Evolutionary conservation across 2,329 filamentous ascomycete species (phyloP).

Genomic region (Metarhizium brunneum): DNA sequence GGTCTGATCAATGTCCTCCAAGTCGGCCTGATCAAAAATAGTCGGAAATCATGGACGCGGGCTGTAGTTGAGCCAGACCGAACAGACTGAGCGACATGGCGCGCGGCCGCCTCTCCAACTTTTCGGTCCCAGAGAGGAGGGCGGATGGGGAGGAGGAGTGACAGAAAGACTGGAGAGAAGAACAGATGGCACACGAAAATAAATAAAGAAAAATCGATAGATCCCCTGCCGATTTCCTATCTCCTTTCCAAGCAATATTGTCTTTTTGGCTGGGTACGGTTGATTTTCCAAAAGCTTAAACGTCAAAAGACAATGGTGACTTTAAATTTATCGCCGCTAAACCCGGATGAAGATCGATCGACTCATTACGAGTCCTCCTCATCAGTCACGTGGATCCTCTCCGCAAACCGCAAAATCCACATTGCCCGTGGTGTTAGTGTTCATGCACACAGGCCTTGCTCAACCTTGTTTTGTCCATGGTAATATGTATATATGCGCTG

Average conservation of each 20-base stretch:
- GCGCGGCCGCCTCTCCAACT: neutral
- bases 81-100: neutral
- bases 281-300: neutral
- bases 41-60: neutral
- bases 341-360: neutral
- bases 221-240: neutral
- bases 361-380: neutral
- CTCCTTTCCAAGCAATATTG: neutral
- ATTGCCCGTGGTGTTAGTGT: no score
- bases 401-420: neutral
- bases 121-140: no score
- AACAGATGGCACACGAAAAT: neutral
- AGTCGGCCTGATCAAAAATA: neutral
- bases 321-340: conserved; percentile 7
- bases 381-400: conserved; percentile 6
- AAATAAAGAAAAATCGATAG: neutral
- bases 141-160: neutral
- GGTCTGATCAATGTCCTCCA: neutral
- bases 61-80: neutral
- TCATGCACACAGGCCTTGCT: no score
- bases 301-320: neutral
- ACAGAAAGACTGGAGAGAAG: neutral
- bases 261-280: neutral
- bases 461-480: no score
- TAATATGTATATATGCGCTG: no score